These are phyloP conservation scores for Phytophthora palmivora DNA, from an alignment of 352 stramenopile genomes.

Conservation along the genomic window DNA sequence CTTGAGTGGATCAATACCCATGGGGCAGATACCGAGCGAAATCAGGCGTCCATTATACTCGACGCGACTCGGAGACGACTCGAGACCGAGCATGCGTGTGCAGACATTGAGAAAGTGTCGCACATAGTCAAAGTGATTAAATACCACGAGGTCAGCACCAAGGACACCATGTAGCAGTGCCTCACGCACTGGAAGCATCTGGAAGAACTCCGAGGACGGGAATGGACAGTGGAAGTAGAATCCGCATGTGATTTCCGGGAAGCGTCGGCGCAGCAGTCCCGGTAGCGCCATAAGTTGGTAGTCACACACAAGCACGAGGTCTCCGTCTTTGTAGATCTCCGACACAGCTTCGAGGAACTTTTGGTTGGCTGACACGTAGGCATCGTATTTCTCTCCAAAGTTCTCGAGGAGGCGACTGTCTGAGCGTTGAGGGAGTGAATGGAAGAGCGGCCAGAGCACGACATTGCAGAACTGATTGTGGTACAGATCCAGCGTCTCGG, in stretches of 20 bases:
- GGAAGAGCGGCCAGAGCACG: conserved; percentile 91
- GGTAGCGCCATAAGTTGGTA: conserved; percentile 92
- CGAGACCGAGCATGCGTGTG: conserved; percentile 88
- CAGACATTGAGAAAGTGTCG: conserved; percentile 88
- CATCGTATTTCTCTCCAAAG: conserved; percentile 89
- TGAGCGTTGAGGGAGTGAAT: conserved; percentile 85
- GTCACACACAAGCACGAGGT: conserved; percentile 90
- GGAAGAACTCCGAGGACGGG: conserved; percentile 91
- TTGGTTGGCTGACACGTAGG: conserved; percentile 89
- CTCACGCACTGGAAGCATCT: conserved; percentile 86
- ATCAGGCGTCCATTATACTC: conserved; percentile 90
- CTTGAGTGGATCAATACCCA: conserved; percentile 88
- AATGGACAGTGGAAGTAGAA: conserved; percentile 93
- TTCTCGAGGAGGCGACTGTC: conserved; percentile 79
- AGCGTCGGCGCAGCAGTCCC: conserved; percentile 73
- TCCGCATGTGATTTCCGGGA: conserved; percentile 80
- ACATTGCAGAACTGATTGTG: conserved; percentile 92
- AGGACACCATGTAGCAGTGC: conserved; percentile 83
- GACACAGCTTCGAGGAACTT: conserved; percentile 85
- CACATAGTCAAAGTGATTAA: conserved; percentile 93
- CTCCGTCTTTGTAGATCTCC: conserved; percentile 86
- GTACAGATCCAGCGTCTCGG: conserved; percentile 83
- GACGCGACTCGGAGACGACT: conserved; percentile 85
- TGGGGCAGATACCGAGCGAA: conserved; percentile 88
- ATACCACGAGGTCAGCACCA: conserved; percentile 86